Base-by-base conservation (phyloP, 2,329 filamentous ascomycete species). In the Lachnellula occidentalis region DNA sequence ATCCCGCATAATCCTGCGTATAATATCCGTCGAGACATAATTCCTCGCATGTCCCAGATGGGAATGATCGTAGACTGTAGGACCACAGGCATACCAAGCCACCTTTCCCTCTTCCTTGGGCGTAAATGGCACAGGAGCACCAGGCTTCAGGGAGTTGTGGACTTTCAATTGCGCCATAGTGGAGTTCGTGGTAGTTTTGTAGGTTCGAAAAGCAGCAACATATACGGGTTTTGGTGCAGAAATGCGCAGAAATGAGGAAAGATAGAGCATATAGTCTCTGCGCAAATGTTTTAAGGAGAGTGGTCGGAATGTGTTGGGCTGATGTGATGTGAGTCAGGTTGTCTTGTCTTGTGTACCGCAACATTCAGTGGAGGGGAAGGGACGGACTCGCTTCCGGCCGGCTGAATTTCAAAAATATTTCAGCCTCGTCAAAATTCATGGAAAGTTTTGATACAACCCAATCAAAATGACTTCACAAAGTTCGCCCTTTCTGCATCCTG, bases 401-500 rank as follows among this genome's bases (percentile, higher is more conserved):
- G 31, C 39, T 55, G 48, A 48, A 45, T 48, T 39, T 34, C 49
- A 45, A 5, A 46, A 39, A 42, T 46, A 34, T 39, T 45, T 54
- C 48, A 59, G 51, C 51, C 50, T 58, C 34, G 53, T 53, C 51
- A 17, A 24, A 56, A 45, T 48, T 53, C 55, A 53, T 12, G 17
- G 17, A n/a, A 43, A 37, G 34, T 27, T 45, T 11, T 22, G 19
- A 31, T 34, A 46, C 47, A 56, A 45, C 27, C 43, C 24, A 22
- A 5, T 37, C 27, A 58, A 53, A 17, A 69, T 69, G 67, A 39
- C 62, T 42, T 50, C 56, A 6, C 63, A 59, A 39, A 55, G 48
- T n/a, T 96, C 92, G 9, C 87, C 91, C 0, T 97, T 99, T 64
- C 79, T 97, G 39, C 81, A 87, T 51, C 85, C 88, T 0, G 83